A percentile compares a stretch with the other conserved stretches of the same genome.
Conservation (phyloP, 2,329 filamentous ascomycete genomes). For the Sporothrix inflata region DNA sequence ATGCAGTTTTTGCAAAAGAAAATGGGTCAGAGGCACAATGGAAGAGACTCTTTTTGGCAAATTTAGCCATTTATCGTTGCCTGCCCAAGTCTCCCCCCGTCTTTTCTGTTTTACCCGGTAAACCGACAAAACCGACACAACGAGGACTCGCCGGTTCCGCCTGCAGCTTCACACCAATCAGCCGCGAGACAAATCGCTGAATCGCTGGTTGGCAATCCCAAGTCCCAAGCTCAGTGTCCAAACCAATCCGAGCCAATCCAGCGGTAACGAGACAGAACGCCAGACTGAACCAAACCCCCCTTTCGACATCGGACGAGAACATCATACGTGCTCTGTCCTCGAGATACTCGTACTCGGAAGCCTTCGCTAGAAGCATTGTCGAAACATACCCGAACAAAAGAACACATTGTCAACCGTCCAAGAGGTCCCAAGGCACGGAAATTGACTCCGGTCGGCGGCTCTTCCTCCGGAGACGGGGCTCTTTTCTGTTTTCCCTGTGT, state of each 20-base stretch:
- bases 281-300: not conserved
- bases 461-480: not conserved
- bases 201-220: not conserved
- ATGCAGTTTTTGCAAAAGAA: not conserved
- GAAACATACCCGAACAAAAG: too few relatives aligned
- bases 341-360: too few relatives aligned
- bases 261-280: not conserved
- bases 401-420: not conserved
- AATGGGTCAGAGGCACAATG: not conserved
- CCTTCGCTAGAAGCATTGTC: too few relatives aligned
- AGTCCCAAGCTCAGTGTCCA: not conserved
- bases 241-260: not conserved
- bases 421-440: not conserved
- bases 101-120: not conserved
- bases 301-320: not conserved
- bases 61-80: not conserved
- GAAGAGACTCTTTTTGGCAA: not conserved
- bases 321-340: not conserved
- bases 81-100: not conserved
- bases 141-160: not conserved
- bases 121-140: too few relatives aligned
- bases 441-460: constrained; percentile 17
- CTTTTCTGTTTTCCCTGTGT: not conserved
- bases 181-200: not conserved
- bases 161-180: constrained; percentile 10